Percentiles rank a stretch among this genome's conserved stretches.
These are phyloP conservation scores for Wickerhamomyces sp. DNA, from an alignment of 1,139 yeast genomes.

Conservation along the genomic window DNA sequence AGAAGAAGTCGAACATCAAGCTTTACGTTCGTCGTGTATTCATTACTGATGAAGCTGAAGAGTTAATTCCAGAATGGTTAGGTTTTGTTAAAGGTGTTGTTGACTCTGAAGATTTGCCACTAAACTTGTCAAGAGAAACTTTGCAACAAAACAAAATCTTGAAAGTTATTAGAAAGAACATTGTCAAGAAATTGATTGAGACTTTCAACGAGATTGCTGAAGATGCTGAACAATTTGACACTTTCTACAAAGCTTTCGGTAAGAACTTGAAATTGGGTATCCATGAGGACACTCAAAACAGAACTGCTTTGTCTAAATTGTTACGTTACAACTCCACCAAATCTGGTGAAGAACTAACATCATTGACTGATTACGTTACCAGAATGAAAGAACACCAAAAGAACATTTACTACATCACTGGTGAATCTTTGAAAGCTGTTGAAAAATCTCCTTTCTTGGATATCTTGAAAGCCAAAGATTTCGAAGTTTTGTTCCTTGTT, in stretches of 20 bases:
- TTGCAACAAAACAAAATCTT: slow-evolving; percentile 99
- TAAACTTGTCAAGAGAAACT: slow-evolving; percentile 99
- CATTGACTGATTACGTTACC: slow-evolving; percentile 94
- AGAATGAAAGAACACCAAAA: slow-evolving; percentile 99
- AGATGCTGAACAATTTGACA: slow-evolving; percentile 97
- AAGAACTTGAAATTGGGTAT: slow-evolving; percentile 99
- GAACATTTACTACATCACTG: slow-evolving; percentile 98
- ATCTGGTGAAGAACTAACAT: slow-evolving; percentile 89
- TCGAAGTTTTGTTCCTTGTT: slow-evolving; percentile 95
- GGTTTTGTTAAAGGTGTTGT: slow-evolving; percentile 98
- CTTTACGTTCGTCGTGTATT: slow-evolving; percentile 99
- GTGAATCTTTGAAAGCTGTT: slow-evolving; percentile 96
- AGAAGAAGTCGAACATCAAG: slow-evolving; percentile 99
- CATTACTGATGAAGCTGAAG: slow-evolving; percentile 99
- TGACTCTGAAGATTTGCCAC: slow-evolving; percentile 99
- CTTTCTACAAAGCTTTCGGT: slow-evolving; percentile 96
- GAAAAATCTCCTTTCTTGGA: slow-evolving; percentile 99
- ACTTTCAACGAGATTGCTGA: slow-evolving; percentile 99
- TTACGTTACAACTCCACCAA: slow-evolving; percentile 97
- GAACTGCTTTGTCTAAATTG: slow-evolving; percentile 90
- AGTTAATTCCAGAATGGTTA: slow-evolving; percentile 98
- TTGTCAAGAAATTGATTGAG: slow-evolving; percentile 97
- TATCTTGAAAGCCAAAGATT: slow-evolving; percentile 96
- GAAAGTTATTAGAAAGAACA: slow-evolving; percentile 99
- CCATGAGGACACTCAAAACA: slow-evolving; percentile 98